Percentiles rank a stretch among this genome's conserved stretches.
These are phyloP conservation scores for Suillus brevipes DNA, from an alignment of 768 basidiomycete genomes.

Conservation along the genomic window DNA sequence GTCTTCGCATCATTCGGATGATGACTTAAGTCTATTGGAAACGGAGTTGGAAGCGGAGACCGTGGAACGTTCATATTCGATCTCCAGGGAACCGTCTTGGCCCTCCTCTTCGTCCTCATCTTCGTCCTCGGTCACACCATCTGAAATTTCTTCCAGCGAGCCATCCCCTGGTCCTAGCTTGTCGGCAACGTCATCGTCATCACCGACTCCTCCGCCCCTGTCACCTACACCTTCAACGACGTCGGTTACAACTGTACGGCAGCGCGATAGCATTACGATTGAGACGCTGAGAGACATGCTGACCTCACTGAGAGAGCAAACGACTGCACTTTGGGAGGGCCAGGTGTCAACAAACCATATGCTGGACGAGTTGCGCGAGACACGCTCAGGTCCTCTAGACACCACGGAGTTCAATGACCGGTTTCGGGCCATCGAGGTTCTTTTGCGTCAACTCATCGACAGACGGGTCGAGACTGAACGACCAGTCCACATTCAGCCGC, in stretches of 20 bases:
- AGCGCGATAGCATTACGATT: constrained; percentile 33
- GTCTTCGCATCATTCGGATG: constrained; percentile 71
- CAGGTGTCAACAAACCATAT: constrained; percentile 61
- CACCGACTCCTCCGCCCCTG: constrained; percentile 36
- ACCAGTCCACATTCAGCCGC: constrained; percentile 13
- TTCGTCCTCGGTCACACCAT: constrained; percentile 30
- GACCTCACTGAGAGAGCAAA: constrained; percentile 56
- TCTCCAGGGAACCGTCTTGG: constrained; percentile 26
- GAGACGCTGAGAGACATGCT: constrained; percentile 55
- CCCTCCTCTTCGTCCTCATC: constrained; percentile 40
- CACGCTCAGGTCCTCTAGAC: constrained; percentile 41
- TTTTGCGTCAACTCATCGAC: constrained; percentile 19
- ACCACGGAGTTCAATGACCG: constrained; percentile 40
- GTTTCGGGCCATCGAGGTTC: constrained; percentile 24
- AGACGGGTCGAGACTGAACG: constrained; percentile 12
- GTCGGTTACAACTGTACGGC: constrained; percentile 38
- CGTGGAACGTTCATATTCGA: constrained; percentile 10
- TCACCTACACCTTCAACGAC: constrained; percentile 40
- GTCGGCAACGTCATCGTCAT: constrained; percentile 40
- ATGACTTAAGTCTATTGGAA: constrained; percentile 49
- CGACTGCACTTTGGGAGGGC: constrained; percentile 58
- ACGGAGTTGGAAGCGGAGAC: constrained; percentile 32
- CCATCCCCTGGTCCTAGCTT: constrained; percentile 38
- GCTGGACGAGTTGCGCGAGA: constrained; percentile 60
- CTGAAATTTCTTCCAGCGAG: constrained; percentile 34